Percentiles rank a stretch among this genome's conserved stretches.
phyloP scores from a whole-genome alignment of 345 rosid genomes.

The Sisymbrium altissimum region DNA sequence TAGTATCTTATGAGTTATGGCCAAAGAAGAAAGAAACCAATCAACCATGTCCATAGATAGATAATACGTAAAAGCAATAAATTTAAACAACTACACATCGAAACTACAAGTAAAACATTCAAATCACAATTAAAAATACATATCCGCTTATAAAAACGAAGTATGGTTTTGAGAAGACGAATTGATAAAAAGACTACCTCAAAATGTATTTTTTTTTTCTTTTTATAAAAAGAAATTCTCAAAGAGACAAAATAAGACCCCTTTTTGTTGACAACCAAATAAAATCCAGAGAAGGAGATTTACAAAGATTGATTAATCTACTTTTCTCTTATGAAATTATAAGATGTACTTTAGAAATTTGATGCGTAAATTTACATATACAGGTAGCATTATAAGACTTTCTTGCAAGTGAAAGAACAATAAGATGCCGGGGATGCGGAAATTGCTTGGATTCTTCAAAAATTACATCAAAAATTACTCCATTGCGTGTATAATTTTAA shows the following conservation, averaged over 20 bases:
- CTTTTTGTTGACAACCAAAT: not conserved
- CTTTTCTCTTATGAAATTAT: too few species aligned
- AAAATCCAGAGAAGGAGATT: not conserved
- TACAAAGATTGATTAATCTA: not conserved
- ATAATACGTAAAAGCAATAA: not conserved
- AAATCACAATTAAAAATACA: not conserved
- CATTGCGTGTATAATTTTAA: slow-evolving; percentile 3
- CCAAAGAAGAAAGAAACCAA: not conserved
- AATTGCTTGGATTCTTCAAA: not conserved
- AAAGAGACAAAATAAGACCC: not conserved
- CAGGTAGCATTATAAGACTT: not conserved
- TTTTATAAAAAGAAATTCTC: too few species aligned
- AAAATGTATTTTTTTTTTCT: not conserved
- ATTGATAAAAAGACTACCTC: not conserved
- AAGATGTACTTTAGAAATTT: not conserved
- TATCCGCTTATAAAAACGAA: not conserved
- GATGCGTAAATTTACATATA: not conserved
- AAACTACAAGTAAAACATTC: slow-evolving; percentile 11
- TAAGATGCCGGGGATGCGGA: not conserved
- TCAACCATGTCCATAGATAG: not conserved
- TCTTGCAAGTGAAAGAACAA: not conserved
- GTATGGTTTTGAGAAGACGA: not conserved
- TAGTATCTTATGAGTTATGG: not conserved
- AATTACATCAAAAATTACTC: not conserved
- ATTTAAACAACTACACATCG: not conserved